These are phyloP conservation scores for Geotrichum restrictum DNA, from an alignment of 1,139 yeast genomes.

Conservation along the genomic window DNA sequence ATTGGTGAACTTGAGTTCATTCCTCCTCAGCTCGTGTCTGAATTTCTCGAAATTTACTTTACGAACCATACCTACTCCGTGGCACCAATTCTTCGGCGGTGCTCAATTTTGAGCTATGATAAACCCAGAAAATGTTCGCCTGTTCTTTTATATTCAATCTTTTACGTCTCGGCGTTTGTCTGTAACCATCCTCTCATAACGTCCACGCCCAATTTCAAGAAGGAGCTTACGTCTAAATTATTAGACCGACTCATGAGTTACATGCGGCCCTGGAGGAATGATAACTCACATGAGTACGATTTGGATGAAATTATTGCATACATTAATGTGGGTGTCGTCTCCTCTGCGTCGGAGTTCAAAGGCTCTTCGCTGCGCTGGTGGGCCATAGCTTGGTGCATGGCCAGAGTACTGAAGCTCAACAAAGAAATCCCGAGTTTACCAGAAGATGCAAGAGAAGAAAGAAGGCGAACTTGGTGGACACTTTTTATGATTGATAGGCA, in stretches of 20 bases:
- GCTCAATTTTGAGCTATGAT: conserved; percentile 24
- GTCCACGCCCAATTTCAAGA: conserved; percentile 33
- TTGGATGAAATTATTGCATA: conserved; percentile 41
- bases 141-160: conserved; percentile 37
- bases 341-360: conserved; percentile 43
- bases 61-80: conserved; percentile 28
- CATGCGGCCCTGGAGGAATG: conserved; percentile 30
- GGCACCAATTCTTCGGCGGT: conserved; percentile 27
- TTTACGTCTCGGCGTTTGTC: conserved; percentile 41
- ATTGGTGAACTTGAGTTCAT: conserved; percentile 20
- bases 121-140: conserved; percentile 37
- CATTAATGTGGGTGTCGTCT: conserved; percentile 41
- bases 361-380: conserved; percentile 44
- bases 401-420: conserved; percentile 37
- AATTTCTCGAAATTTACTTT: conserved; percentile 26
- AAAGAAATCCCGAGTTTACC: conserved; percentile 32
- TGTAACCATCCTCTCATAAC: conserved; percentile 40
- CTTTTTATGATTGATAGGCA: conserved; percentile 43
- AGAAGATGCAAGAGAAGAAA: conserved; percentile 41
- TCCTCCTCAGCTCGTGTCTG: conserved; percentile 19
- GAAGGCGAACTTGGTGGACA: conserved; percentile 46
- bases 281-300: conserved; percentile 28
- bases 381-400: conserved; percentile 39
- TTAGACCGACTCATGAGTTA: conserved; percentile 33
- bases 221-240: conserved; percentile 31